Evolutionary conservation across 192 early-diverging fungal genomes (phyloP).

Genomic region (Blastocladiella britannica): DNA sequence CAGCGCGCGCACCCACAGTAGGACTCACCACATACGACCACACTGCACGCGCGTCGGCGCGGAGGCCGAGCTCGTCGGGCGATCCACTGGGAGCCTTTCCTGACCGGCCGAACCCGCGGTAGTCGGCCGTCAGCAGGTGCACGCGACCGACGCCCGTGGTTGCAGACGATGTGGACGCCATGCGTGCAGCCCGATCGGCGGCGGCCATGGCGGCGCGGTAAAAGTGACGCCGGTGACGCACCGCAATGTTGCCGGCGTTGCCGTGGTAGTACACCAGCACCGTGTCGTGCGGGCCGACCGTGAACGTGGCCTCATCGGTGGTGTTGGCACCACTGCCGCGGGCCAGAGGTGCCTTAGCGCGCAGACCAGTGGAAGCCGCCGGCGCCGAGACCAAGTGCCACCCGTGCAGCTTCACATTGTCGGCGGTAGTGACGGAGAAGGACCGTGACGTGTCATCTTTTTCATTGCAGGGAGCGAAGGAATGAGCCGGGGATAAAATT

Average conservation of each 20-base stretch:
- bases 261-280: slow-evolving; percentile 16
- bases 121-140: slow-evolving; percentile 14
- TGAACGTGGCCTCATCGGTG: too few species aligned
- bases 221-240: slow-evolving; percentile 12
- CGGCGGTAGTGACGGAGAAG: too few species aligned
- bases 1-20: neutral
- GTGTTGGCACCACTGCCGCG: too few species aligned
- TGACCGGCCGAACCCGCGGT: slow-evolving; percentile 20
- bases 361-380: too few species aligned
- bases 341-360: too few species aligned
- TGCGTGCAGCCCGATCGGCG: neutral
- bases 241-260: slow-evolving; percentile 15
- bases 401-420: too few species aligned
- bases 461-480: too few species aligned
- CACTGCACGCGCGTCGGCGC: neutral
- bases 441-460: too few species aligned
- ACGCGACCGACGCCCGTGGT: neutral
- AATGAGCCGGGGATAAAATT: too few species aligned
- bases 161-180: slow-evolving; percentile 6
- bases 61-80: too few species aligned
- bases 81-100: slow-evolving; percentile 1
- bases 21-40: too few species aligned
- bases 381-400: neutral
- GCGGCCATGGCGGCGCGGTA: slow-evolving; percentile 8
- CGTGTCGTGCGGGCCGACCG: slow-evolving; percentile 7